Conservation (phyloP, 768 basidiomycete genomes). For the Psilocybe sp. region DNA sequence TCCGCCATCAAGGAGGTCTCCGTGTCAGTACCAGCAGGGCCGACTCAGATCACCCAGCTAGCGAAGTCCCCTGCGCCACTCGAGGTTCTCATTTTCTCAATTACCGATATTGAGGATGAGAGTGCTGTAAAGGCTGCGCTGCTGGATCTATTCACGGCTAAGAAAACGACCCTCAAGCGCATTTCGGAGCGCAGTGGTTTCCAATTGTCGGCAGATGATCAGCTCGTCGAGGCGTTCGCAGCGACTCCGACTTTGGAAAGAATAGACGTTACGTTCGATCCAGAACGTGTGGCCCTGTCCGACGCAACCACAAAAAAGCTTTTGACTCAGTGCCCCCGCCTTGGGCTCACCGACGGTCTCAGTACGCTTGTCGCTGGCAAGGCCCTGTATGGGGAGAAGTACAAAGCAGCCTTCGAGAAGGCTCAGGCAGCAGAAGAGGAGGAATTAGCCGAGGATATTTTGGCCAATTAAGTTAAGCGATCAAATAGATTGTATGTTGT, state of each 20-base stretch:
- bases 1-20: background rate
- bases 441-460: background rate
- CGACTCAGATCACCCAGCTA: background rate
- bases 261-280: background rate
- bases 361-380: constrained; percentile 2
- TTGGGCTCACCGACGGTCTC: constrained; percentile 1
- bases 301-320: background rate
- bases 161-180: constrained; percentile 1
- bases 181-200: background rate
- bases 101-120: background rate
- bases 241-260: background rate
- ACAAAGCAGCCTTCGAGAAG: background rate
- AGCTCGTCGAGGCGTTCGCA: constrained; percentile 2
- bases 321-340: constrained; percentile 4
- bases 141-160: constrained; percentile 1
- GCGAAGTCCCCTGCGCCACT: constrained; percentile 1
- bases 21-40: background rate
- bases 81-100: background rate
- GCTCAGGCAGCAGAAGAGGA: background rate
- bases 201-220: background rate
- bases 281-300: background rate
- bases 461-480: background rate
- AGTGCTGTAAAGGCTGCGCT: background rate
- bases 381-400: constrained; percentile 1
- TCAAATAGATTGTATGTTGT: no score